Base-by-base conservation (phyloP, 352 stramenopile species). In the Pythium brachiatum region DNA sequence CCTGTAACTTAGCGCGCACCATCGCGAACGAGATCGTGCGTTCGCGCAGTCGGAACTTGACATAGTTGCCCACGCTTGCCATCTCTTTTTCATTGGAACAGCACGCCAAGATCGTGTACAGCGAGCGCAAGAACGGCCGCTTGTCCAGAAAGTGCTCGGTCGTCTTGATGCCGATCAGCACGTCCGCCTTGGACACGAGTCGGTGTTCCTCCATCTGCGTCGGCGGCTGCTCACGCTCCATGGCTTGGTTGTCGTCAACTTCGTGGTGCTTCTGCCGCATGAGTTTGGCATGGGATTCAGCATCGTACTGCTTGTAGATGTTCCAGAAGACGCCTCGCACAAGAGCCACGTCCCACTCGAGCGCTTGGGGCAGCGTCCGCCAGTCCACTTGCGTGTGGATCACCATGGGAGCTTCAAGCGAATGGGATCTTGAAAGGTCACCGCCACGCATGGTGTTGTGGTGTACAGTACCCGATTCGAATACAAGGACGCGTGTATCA, bases 31-130 rank as follows among this genome's bases (percentile, higher is more conserved):
- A 62, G 55, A 77, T 54, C 11, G 65, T 87, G 27, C 75, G 78
- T 16, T 88, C 78, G 39, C 73, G 69, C 21, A 87, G 59, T 8
- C 76, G 78, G 23, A 64, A 74, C 6, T 81, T 78, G 23, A 89
- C 74, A 21, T 88, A 90, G 27, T 57, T 69, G 23, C 53, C 52
- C 13, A 88, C 53, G 44, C 66, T 83, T 8, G 60, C 70, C 29
- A 75, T 76, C 43, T 90, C 81, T 25, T 81, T 83, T 32, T 82
- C 74, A n/a, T 79, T 65, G 13, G 78, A 81, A 4, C 83, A 75
- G 41, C 79, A 87, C 16, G 81, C 70, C 25, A 90, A 59, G 21
- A 61, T 70, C 13, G 79, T 88, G 32, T 86, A 73, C 3, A 90
- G 68, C 15, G 73, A 74, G 23, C 81, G 81, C 46, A 90, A 58